These are phyloP conservation scores for Amniculicola lignicola DNA, from an alignment of 495 filamentous ascomycete genomes.

Conservation along the genomic window DNA sequence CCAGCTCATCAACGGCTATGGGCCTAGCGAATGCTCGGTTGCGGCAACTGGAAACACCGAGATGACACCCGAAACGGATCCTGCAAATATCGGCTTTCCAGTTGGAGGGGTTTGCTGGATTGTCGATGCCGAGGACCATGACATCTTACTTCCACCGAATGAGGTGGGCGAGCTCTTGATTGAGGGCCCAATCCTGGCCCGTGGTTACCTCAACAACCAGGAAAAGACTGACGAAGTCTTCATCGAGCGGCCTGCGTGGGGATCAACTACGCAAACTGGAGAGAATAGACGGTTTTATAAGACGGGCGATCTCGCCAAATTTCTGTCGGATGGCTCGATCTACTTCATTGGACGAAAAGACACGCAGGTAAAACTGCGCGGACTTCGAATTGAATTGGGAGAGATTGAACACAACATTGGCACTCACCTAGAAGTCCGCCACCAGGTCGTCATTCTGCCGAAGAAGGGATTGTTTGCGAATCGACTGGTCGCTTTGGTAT, in stretches of 20 bases:
- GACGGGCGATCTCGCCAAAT: slow-evolving; percentile 36
- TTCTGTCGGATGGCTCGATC: slow-evolving; percentile 33
- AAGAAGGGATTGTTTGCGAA: slow-evolving; percentile 21
- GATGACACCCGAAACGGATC: slow-evolving; percentile 16
- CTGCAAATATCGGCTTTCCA: slow-evolving; percentile 22
- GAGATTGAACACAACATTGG: slow-evolving; percentile 33
- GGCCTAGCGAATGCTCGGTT: slow-evolving; percentile 30
- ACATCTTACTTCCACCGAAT: slow-evolving; percentile 44
- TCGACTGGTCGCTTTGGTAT: slow-evolving; percentile 20
- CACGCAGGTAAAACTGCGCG: slow-evolving; percentile 36
- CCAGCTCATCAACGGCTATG: slow-evolving; percentile 29
- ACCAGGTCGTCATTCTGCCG: slow-evolving; percentile 19
- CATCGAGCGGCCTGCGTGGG: slow-evolving; percentile 42
- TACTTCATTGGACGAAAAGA: slow-evolving; percentile 38
- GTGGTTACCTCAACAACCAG: slow-evolving; percentile 25
- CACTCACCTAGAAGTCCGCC: slow-evolving; percentile 3
- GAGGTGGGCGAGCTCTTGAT: slow-evolving; percentile 47
- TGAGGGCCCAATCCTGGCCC: slow-evolving; percentile 15
- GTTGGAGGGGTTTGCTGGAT: slow-evolving; percentile 25
- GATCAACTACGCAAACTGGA: slow-evolving; percentile 4
- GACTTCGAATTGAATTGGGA: slow-evolving; percentile 32
- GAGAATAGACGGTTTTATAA: slow-evolving; percentile 33
- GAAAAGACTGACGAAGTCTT: slow-evolving; percentile 26
- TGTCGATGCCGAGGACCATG: slow-evolving; percentile 23
- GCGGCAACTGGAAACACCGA: slow-evolving; percentile 14